Evolutionary conservation across 352 stramenopile genomes (phyloP), one percentile per base, ranked within the genome.

Genomic region (Pythium grandisporangium): DNA sequence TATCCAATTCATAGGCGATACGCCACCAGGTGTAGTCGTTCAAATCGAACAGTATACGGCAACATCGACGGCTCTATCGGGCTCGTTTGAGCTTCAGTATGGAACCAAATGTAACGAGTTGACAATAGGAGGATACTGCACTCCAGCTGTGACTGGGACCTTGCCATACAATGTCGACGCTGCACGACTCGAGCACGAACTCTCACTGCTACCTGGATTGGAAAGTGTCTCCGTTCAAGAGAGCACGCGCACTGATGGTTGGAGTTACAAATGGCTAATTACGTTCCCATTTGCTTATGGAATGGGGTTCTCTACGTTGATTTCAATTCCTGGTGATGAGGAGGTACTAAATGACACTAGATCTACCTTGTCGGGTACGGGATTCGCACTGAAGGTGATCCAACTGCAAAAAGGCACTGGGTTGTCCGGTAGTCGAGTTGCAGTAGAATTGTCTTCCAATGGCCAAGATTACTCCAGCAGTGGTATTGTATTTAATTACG

Each of bases 371-470:
- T n/a, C n/a, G n/a, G n/a, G n/a, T n/a, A n/a, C n/a, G n/a, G n/a
- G n/a, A n/a, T n/a, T n/a, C n/a, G n/a, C n/a, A n/a, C n/a, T n/a
- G n/a, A n/a, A n/a, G n/a, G n/a, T n/a, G n/a, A n/a, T n/a, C n/a
- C n/a, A n/a, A n/a, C n/a, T 76, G 2, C 60, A 67, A 40, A 61
- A 63, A 30, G 66, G 61, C 12, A 48, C 62, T 16, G 63, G 59
- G 12, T 25, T 86, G 12, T 53, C 61, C 17, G 70, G 72, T n/a
- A 63, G 63, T 5, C 64, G 66, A 35, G 83, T 96, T 7, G 55
- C 83, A 12, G 46, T 97, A n/a, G 77, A 96, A 30, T 65, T 97
- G 11, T 93, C 84, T 11, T 78, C 78, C 3, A 96, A 96, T 47
- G 70, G 70, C 6, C 70, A 82, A 33, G 87, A 97, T 39, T 85